Conservation (phyloP, 2,329 filamentous ascomycete genomes). For the Rhynchosporium agropyri region DNA sequence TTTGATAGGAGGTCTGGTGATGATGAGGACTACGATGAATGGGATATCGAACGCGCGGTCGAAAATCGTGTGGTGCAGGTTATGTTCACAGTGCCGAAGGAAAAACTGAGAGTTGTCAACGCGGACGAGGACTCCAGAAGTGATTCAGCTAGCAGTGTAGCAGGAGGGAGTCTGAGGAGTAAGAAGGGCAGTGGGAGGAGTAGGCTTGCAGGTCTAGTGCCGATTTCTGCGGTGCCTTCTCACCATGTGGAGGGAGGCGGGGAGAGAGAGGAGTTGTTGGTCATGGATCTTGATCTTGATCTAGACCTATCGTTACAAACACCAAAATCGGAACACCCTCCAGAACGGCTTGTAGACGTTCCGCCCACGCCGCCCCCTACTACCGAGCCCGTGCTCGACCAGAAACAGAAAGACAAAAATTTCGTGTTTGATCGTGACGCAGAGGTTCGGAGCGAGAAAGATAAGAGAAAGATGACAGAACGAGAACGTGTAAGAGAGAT, state of each 20-base stretch:
- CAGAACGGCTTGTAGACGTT: too few species aligned
- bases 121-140: constrained; percentile 58
- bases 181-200: constrained; percentile 34
- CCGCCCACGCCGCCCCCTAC: too few species aligned
- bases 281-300: constrained; percentile 13
- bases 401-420: constrained; percentile 10
- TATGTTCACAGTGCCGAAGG: constrained; percentile 92
- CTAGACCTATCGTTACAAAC: too few species aligned
- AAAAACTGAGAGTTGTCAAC: constrained; percentile 88
- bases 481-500: constrained; percentile 13
- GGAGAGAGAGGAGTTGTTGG: background rate
- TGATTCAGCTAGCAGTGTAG: constrained; percentile 30
- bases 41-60: constrained; percentile 76
- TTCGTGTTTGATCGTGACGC: background rate
- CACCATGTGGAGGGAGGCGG: too few species aligned
- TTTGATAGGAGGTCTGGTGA: constrained; percentile 37
- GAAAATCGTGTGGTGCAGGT: constrained; percentile 74
- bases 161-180: constrained; percentile 41
- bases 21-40: constrained; percentile 54
- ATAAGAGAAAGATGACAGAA: constrained; percentile 5
- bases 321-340: too few species aligned
- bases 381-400: too few species aligned
- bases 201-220: constrained; percentile 19
- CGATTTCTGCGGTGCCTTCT: background rate
- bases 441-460: background rate